Percentiles rank a stretch among this genome's conserved stretches.
These are phyloP conservation scores for Perkinsus olseni DNA, from an alignment of 169 alveolate genomes.

Conservation along the genomic window DNA sequence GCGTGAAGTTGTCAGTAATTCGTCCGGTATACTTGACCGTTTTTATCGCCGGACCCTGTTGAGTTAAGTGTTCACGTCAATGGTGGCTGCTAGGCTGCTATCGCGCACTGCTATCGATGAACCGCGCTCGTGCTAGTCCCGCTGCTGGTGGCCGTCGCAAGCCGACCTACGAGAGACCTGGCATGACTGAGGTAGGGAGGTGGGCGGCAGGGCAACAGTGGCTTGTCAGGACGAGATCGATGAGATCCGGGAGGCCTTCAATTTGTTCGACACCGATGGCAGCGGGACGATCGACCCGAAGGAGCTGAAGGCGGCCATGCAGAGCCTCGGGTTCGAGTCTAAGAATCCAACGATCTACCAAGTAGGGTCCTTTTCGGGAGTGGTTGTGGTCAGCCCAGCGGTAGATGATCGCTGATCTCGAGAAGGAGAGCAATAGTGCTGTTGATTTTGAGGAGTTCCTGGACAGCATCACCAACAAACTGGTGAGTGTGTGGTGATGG, in stretches of 20 bases:
- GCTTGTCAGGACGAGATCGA: conserved; percentile 85
- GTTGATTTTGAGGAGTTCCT: conserved; percentile 94
- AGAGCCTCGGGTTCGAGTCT: conserved; percentile 96
- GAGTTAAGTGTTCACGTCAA: too few relatives aligned
- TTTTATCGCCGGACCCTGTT: too few relatives aligned
- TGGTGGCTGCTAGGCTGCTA: not conserved
- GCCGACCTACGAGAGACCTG: conserved; percentile 32
- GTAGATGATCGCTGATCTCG: conserved; percentile 93
- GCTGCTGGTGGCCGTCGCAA: conserved; percentile 14
- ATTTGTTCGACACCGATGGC: conserved; percentile 98
- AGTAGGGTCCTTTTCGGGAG: not conserved
- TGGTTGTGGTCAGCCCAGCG: not conserved
- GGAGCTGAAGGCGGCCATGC: conserved; percentile 98
- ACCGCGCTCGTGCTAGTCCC: conserved; percentile 12
- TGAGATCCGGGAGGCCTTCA: conserved; percentile 97
- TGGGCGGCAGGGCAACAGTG: not conserved
- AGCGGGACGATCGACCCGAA: conserved; percentile 95
- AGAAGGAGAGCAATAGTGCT: conserved; percentile 86
- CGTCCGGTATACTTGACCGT: too few relatives aligned
- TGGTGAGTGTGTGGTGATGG: conserved; percentile 32
- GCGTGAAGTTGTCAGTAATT: not conserved
- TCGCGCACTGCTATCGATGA: not conserved
- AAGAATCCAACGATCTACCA: conserved; percentile 95
- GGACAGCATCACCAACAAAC: conserved; percentile 92
- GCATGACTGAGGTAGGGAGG: conserved; percentile 28